phyloP scores from a whole-genome alignment of 306 rosid species.

The Lathyrus oleraceus region DNA sequence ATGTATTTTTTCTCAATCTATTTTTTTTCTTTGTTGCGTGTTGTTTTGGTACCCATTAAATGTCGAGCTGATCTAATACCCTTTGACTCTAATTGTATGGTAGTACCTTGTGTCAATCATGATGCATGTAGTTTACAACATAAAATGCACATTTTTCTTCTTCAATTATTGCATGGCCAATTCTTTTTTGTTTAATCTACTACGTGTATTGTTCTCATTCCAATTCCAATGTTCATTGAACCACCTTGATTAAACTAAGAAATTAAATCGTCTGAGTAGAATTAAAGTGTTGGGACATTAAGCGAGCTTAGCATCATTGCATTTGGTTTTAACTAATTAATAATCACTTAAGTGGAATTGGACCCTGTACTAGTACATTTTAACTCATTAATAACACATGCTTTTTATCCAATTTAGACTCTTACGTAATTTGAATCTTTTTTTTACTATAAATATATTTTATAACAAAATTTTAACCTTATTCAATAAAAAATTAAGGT shows the following conservation, averaged over 20 bases:
- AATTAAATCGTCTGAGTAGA: neutral
- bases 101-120: neutral
- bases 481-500: too few species aligned
- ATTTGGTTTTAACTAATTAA: too few species aligned
- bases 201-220: neutral
- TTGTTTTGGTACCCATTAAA: neutral
- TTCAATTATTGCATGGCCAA: neutral
- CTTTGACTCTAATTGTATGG: conserved; percentile 1
- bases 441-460: too few species aligned
- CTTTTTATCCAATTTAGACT: too few species aligned
- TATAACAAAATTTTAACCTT: too few species aligned
- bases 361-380: too few species aligned
- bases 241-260: neutral
- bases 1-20: neutral
- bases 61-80: neutral
- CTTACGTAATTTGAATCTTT: too few species aligned
- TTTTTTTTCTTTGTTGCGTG: neutral
- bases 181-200: neutral
- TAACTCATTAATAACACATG: too few species aligned
- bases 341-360: too few species aligned
- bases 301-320: too few species aligned
- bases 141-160: neutral
- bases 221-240: neutral
- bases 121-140: neutral
- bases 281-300: neutral